Evolutionary conservation across 371 early-diverging fungal genomes (phyloP), one percentile per base, ranked within the genome.

Genomic region (Lichtheimia ornata): DNA sequence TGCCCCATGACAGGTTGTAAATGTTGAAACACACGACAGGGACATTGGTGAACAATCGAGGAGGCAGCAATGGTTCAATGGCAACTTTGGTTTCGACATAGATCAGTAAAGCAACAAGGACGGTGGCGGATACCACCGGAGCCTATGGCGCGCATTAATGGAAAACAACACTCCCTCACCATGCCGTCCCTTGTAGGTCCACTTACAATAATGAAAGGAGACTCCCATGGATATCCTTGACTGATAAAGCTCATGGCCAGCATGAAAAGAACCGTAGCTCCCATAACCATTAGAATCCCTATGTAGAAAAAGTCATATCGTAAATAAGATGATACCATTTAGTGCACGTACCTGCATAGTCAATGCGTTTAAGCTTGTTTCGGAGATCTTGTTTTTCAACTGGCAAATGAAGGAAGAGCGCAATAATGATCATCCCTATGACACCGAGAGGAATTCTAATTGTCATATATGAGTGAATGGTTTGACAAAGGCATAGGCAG

Each of bases 1-100:
- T 70, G 4, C 86, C 78, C 53, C 83, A 73, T 56, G 80, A 84
- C 61, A 85, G 81, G 7, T 81, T 82, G 9, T 76, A 69, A 0
- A 68, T 53, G 49, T 79, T 66, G 6, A 84, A 65, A 5, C 76
- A 65, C 2, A 71, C 67, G 11, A 86, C 73, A 4, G 77, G 72
- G 12, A 73, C 70, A 28, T 74, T 52, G 15, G 15, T 52, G 47
- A 47, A 47, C 5, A 47, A 22, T 18, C 47, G 47, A n/a, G 47
- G 47, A 22, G 47, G 47, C 47, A 47, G n/a, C 12, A 47, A 22
- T 7, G 47, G 47, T 15, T 47, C 47, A 6, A 18, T 11, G 18
- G 47, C 47, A 47, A 18, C n/a, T 47, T 47, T 47, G 18, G 22
- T n/a, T 9, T 47, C 47, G 22, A 47, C 47, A 5, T 14, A n/a